Evolutionary conservation across 2,329 filamentous ascomycete genomes (phyloP), one percentile per base, ranked within the genome.

Genomic region (Verticillium nubilum): DNA sequence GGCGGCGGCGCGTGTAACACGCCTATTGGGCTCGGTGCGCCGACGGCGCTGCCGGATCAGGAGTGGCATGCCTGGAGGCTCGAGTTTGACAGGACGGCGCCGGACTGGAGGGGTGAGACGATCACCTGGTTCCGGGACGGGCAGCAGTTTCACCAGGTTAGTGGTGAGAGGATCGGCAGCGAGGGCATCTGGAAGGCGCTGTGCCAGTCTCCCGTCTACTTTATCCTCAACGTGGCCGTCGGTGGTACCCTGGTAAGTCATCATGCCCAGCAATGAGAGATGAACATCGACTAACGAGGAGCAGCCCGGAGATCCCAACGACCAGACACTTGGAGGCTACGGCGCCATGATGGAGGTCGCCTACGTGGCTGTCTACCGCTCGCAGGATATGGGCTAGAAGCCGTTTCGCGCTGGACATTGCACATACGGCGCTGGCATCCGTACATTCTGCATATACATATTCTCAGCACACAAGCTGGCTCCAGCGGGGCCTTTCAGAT

Each of bases 101-200:
- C 64, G 33, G 65, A 70, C 66, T 84, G 80, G 81, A 65, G 70
- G 56, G 67, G 69, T 2, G 76, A 84, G 73, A 74, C 72, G 2
- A 77, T 84, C 59, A 77, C 75, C 13, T 84, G 80, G 80, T 75
- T 71, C 60, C 65, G 76, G 33, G 79, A 84, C 59, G 80, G 78
- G 26, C 42, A 60, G 0, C 68, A 73, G 55, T 84, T 76, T 67
- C 72, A 76, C 63, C 72, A 72, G 35, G 63, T 84, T 58, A 73
- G 68, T 1, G 81, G 80, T 4, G 66, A 70, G 4, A 67, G 73
- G 25, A 70, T 82, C 33, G 72, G 69, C 35, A 73, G 76, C 58
- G 65, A 75, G 65, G 68, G 61, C 2, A 72, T 76, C 27, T 84
- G 80, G 80, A 71, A 69, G 19, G 72, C 74, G 15, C 70, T 81